A percentile compares a stretch with the other conserved stretches of the same genome.
These are phyloP conservation scores for Citrus sinensis DNA, from an alignment of 345 rosid species.

Conservation along the genomic window DVS_A1.0 CM039162.1:28227001-28227500, in stretches of 20 bases:
- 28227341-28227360: conserved; percentile 93
- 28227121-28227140: conserved; percentile 76
- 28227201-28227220: conserved; percentile 59
- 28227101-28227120: conserved; percentile 88
- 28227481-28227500: not conserved
- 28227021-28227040: conserved; percentile 65
- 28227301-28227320: conserved; percentile 86
- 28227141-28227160: not conserved
- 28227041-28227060: conserved; percentile 32
- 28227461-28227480: not conserved
- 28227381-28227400: conserved; percentile 60
- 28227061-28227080: conserved; percentile 71
- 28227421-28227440: too few species aligned
- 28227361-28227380: conserved; percentile 73
- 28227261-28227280: conserved; percentile 85
- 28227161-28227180: conserved; percentile 33
- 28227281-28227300: conserved; percentile 83
- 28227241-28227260: conserved; percentile 84
- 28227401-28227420: conserved; percentile 75
- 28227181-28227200: conserved; percentile 91
- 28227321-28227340: conserved; percentile 93
- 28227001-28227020: conserved; percentile 85
- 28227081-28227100: conserved; percentile 63
- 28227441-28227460: not conserved
- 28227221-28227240: conserved; percentile 75